Evolutionary conservation across 2,329 filamentous ascomycete genomes (phyloP), one percentile per base, ranked within the genome.

Genomic region (Orbilia oligospora): DNA sequence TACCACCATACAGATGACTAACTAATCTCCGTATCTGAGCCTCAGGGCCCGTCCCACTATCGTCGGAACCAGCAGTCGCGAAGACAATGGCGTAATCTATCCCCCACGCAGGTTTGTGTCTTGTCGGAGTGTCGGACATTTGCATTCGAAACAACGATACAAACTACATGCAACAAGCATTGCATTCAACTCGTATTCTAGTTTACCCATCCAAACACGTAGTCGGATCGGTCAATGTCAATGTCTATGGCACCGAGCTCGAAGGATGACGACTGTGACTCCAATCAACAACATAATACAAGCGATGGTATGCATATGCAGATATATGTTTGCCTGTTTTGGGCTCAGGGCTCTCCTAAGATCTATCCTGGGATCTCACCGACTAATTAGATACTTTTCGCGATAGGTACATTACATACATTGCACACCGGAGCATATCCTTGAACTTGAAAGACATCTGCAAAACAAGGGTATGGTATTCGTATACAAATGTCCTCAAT

Each of bases 21-120:
- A 66, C 67, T 61, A 64, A 51, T 71, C 49, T 65, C 67, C 70
- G 70, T 73, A 58, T 58, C 51, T 58, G 36, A 66, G 61, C 70
- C 70, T 73, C 51, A 73, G 70, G 70, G 41, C 61, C 24, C 38
- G 18, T 44, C 48, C 38, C 33, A 66, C 72, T 76, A 76, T 63
- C 41, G 27, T 71, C 44, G 41, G 70, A 71, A 71, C 27, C 27
- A 67, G 73, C 66, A 77, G 73, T 58, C 67, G 49, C 51, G 6
- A 44, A 49, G 27, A 51, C 38, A 20, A 73, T 73, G 70, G 58
- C 73, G 61, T 77, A 71, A 68, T 77, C 38, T 66, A 22, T 18
- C 18, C 44, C 20, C 44, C 41, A n/a, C 38, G 61, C 51, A 49
- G 22, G 33, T 49, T 27, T 58, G 56, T 36, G 44, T 44, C 18